A percentile compares a stretch with the other conserved stretches of the same genome.
Conservation (phyloP, 352 stramenopile species). For the Thalassiosira exigua region DNA sequence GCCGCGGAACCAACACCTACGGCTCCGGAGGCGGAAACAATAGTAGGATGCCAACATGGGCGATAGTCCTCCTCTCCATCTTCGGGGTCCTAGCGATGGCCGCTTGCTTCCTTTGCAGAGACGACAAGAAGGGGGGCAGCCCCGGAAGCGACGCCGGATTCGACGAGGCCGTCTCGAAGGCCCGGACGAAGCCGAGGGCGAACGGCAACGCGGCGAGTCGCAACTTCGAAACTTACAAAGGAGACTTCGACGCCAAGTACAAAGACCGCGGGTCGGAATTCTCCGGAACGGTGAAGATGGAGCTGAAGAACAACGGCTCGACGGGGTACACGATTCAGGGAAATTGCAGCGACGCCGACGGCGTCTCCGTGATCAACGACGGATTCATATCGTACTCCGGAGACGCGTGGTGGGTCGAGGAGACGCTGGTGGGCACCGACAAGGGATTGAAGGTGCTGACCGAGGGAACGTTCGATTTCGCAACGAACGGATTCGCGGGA, state of each 20-base stretch:
- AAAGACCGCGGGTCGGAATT: neutral
- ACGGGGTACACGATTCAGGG: slow-evolving; percentile 20
- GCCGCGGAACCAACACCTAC: too few relatives aligned
- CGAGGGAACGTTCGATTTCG: slow-evolving; percentile 44
- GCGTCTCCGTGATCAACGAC: slow-evolving; percentile 23
- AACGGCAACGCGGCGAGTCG: neutral
- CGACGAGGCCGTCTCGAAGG: neutral
- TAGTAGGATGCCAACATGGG: neutral
- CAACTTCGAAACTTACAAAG: neutral
- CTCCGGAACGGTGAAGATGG: neutral
- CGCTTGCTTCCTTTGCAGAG: neutral
- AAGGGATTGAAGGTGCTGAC: slow-evolving; percentile 38
- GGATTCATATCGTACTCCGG: slow-evolving; percentile 31
- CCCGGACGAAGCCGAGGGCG: neutral
- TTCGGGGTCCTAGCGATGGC: too few relatives aligned
- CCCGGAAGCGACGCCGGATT: neutral
- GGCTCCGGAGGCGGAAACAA: neutral
- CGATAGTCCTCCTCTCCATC: too few relatives aligned
- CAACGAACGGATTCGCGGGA: slow-evolving; percentile 29
- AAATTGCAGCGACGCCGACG: slow-evolving; percentile 27
- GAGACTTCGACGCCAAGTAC: neutral
- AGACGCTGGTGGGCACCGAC: slow-evolving; percentile 23
- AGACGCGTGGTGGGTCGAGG: slow-evolving; percentile 54
- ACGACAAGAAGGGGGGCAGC: neutral
- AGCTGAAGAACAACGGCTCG: slow-evolving; percentile 2